These are phyloP conservation scores for Cordyceps cicadae DNA, from an alignment of 2,329 filamentous ascomycete genomes.

Conservation along the genomic window DNA sequence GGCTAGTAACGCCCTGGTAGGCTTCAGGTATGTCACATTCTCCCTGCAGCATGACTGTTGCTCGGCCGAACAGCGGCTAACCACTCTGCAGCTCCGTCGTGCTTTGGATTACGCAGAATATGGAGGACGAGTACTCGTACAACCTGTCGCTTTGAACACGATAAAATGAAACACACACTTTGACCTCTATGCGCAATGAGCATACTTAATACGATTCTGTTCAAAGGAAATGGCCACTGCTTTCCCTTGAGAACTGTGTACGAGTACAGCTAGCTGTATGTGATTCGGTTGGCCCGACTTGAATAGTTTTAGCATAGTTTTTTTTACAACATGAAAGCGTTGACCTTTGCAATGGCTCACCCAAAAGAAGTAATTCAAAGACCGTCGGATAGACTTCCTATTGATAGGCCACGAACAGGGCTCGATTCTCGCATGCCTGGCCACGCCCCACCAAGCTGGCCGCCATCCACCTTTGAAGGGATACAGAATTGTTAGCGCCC, in stretches of 20 bases:
- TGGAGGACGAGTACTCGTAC: slow-evolving; percentile 65
- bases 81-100: slow-evolving; percentile 44
- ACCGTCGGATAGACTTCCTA: too few species aligned
- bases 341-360: not conserved
- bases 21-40: slow-evolving; percentile 40
- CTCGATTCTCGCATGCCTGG: not conserved
- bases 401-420: not conserved
- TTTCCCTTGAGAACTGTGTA: not conserved
- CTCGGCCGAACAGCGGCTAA: not conserved
- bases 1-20: slow-evolving; percentile 56
- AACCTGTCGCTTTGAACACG: slow-evolving; percentile 49
- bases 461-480: slow-evolving; percentile 19
- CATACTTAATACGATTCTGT: not conserved
- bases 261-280: not conserved
- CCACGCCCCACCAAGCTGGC: slow-evolving; percentile 13
- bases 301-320: slow-evolving; percentile 12
- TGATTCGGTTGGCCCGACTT: not conserved
- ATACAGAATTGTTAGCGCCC: not conserved
- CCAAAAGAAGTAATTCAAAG: too few species aligned
- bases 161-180: too few species aligned
- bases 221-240: not conserved
- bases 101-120: slow-evolving; percentile 62
- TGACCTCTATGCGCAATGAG: not conserved
- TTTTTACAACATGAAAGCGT: slow-evolving; percentile 10
- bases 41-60: not conserved